Conservation (phyloP, 1,284 basidiomycete genomes). For the Fistulina hepatica region DNA sequence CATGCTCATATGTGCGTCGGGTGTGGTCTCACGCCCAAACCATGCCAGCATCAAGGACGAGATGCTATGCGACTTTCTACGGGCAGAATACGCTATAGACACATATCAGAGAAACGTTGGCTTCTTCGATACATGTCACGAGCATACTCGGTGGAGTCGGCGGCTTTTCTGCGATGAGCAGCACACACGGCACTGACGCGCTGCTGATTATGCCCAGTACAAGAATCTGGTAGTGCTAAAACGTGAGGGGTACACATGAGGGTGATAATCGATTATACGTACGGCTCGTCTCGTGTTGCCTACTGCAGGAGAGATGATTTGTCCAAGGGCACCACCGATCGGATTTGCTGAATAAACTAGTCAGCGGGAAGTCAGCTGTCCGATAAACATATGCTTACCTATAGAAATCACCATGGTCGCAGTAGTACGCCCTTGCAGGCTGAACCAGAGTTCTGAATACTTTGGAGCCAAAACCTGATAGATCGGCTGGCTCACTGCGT, state of each 20-base stretch:
- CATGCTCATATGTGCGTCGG: slow-evolving; percentile 42
- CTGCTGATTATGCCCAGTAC: slow-evolving; percentile 62
- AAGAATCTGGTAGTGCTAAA: slow-evolving; percentile 39
- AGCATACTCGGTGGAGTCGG: slow-evolving; percentile 65
- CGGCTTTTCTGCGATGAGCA: slow-evolving; percentile 48
- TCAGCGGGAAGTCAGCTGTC: slow-evolving; percentile 2
- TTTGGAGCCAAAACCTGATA: slow-evolving; percentile 59
- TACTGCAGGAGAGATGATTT: slow-evolving; percentile 60
- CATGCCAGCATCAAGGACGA: slow-evolving; percentile 42
- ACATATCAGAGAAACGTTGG: slow-evolving; percentile 7
- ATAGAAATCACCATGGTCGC: slow-evolving; percentile 74
- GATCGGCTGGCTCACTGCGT: slow-evolving; percentile 46
- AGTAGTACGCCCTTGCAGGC: slow-evolving; percentile 59
- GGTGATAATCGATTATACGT: no score
- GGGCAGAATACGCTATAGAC: slow-evolving; percentile 61
- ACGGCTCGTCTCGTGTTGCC: no score
- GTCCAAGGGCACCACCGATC: slow-evolving; percentile 54
- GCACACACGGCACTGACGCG: slow-evolving; percentile 39
- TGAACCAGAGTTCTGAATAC: slow-evolving; percentile 74
- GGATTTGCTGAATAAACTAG: slow-evolving; percentile 43
- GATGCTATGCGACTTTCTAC: slow-evolving; percentile 43
- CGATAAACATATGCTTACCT: slow-evolving; percentile 31
- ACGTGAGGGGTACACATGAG: no score
- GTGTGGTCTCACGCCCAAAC: slow-evolving; percentile 18
- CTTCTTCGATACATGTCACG: background rate